Conservation (phyloP, 2,329 filamentous ascomycete species). For the Sporothrix inflata region DNA sequence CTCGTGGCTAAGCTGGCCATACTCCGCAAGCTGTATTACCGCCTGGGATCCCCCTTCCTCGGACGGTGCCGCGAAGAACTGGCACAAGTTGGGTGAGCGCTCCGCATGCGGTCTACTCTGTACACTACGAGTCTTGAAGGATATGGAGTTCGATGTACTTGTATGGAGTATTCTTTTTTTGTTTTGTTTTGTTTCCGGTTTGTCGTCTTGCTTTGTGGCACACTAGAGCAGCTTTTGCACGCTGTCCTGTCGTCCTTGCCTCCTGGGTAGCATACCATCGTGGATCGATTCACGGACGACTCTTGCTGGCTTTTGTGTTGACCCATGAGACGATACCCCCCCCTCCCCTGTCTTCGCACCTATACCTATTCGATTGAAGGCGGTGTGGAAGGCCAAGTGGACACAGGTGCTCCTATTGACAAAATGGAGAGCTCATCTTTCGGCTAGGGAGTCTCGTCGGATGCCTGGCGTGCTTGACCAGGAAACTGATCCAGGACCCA, state of each 20-base stretch:
- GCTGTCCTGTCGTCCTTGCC: no score
- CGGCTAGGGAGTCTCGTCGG: background rate
- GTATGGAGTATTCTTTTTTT: no score
- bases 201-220: no score
- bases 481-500: background rate
- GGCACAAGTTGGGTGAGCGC: background rate
- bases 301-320: no score
- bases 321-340: no score
- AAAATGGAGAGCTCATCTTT: background rate
- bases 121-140: no score
- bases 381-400: background rate
- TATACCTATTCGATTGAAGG: background rate
- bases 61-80: background rate
- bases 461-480: background rate
- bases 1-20: slow-evolving; percentile 10
- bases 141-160: background rate
- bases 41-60: slow-evolving; percentile 9
- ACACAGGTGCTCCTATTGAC: background rate
- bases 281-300: no score
- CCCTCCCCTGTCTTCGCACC: no score
- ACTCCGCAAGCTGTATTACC: slow-evolving; percentile 8
- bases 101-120: background rate
- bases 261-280: no score
- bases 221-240: no score
- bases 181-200: no score